A percentile compares a stretch with the other conserved stretches of the same genome.
Conservation (phyloP, 2,329 filamentous ascomycete genomes). For the Fusarium gaditjirri region DNA sequence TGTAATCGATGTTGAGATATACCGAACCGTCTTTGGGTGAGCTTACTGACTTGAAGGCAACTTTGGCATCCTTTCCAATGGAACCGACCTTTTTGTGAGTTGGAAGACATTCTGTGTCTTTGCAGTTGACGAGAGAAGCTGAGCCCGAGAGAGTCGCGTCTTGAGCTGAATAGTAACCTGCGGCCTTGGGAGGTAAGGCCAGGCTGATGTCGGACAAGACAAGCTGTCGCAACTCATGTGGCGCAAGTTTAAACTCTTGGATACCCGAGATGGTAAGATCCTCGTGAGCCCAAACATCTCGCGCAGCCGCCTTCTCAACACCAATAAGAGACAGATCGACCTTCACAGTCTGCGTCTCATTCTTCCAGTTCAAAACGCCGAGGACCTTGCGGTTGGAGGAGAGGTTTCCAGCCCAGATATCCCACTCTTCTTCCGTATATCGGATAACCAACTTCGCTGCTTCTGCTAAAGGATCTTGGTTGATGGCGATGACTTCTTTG, state of each 20-base stretch:
- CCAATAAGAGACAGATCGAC: slow-evolving; percentile 55
- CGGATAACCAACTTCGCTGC: slow-evolving; percentile 62
- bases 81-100: slow-evolving; percentile 55
- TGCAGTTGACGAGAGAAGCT: slow-evolving; percentile 51
- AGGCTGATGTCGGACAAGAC: slow-evolving; percentile 50
- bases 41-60: slow-evolving; percentile 50
- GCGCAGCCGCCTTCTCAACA: slow-evolving; percentile 51
- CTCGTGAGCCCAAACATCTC: slow-evolving; percentile 54
- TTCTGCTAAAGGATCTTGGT: slow-evolving; percentile 64
- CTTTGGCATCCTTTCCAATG: slow-evolving; percentile 48
- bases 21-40: slow-evolving; percentile 48
- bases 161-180: slow-evolving; percentile 54
- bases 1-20: slow-evolving; percentile 60
- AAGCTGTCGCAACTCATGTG: slow-evolving; percentile 54
- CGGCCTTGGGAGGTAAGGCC: slow-evolving; percentile 34
- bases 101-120: slow-evolving; percentile 54
- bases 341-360: slow-evolving; percentile 54
- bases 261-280: slow-evolving; percentile 49
- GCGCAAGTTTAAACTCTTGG: slow-evolving; percentile 48
- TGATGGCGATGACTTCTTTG: slow-evolving; percentile 65
- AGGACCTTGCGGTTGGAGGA: slow-evolving; percentile 56
- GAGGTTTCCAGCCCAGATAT: slow-evolving; percentile 62
- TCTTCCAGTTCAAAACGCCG: slow-evolving; percentile 62
- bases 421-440: slow-evolving; percentile 60
- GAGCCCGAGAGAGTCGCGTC: slow-evolving; percentile 51